phyloP scores from a whole-genome alignment of 768 basidiomycete genomes.

The Leccinellum albellum region DNA sequence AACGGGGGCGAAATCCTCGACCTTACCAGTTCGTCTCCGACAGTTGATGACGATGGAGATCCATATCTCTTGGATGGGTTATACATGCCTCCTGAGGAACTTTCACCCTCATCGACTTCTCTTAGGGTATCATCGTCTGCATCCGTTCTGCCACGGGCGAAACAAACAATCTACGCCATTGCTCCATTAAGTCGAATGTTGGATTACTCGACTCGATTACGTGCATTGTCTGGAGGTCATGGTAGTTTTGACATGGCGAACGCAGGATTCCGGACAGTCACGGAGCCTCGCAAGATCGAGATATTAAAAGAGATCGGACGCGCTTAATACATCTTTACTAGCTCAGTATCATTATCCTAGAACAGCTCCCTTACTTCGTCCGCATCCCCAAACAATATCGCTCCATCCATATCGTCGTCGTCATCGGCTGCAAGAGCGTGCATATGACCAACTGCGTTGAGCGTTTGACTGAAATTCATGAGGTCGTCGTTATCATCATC shows the following conservation, averaged over 20 bases:
- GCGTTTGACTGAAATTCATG: constrained; percentile 71
- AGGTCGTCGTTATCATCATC: constrained; percentile 45
- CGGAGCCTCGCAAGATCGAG: constrained; percentile 57
- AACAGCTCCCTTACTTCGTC: constrained; percentile 67
- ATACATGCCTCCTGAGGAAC: constrained; percentile 70
- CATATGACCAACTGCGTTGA: constrained; percentile 55
- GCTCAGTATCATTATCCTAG: constrained; percentile 19
- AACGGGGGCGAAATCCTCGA: constrained; percentile 76
- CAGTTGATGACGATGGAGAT: constrained; percentile 34
- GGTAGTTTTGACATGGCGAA: constrained; percentile 75
- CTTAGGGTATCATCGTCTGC: constrained; percentile 27
- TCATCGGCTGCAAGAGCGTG: constrained; percentile 62
- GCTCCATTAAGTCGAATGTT: constrained; percentile 81
- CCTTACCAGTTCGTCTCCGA: constrained; percentile 40
- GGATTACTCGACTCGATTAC: constrained; percentile 73
- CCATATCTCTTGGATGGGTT: constrained; percentile 59
- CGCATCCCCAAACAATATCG: constrained; percentile 76
- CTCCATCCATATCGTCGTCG: constrained; percentile 73
- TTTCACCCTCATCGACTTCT: constrained; percentile 64
- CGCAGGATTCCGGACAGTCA: constrained; percentile 73
- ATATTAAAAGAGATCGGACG: constrained; percentile 79
- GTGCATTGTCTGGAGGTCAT: constrained; percentile 79
- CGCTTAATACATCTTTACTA: constrained; percentile 37
- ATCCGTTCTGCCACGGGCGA: constrained; percentile 39
- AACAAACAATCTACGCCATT: constrained; percentile 64